Evolutionary conservation across 2,329 filamentous ascomycete species (phyloP).

Genomic region (Epichloe scottii): DNA sequence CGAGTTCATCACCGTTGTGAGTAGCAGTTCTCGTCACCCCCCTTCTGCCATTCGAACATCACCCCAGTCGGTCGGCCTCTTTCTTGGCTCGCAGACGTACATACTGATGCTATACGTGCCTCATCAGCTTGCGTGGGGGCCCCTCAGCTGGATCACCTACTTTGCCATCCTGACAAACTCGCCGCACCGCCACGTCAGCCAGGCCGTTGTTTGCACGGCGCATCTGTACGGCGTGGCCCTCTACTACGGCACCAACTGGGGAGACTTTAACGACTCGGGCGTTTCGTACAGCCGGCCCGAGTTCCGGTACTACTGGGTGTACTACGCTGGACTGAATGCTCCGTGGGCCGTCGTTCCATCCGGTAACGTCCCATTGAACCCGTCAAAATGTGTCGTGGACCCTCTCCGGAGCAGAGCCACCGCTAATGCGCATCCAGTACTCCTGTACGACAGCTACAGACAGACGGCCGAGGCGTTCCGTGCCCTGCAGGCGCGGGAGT

Average conservation of each 20-base stretch:
- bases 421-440: conserved; percentile 10
- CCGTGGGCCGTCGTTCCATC: conserved; percentile 47
- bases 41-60: background rate
- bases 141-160: conserved; percentile 40
- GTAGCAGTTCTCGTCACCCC: conserved; percentile 15
- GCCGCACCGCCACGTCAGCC: conserved; percentile 36
- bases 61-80: background rate
- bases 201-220: conserved; percentile 37
- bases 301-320: conserved; percentile 49
- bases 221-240: conserved; percentile 50
- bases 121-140: conserved; percentile 41
- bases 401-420: no score
- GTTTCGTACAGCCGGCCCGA: conserved; percentile 45
- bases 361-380: conserved; percentile 25
- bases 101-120: no score
- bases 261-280: conserved; percentile 32
- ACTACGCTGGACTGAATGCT: conserved; percentile 48
- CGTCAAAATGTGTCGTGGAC: no score
- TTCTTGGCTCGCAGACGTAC: background rate
- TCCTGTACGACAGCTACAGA: conserved; percentile 20
- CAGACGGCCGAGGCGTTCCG: conserved; percentile 17
- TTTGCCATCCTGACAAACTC: conserved; percentile 30
- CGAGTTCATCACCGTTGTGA: conserved; percentile 68
- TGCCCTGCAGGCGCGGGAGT: conserved; percentile 12
- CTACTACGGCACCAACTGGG: conserved; percentile 47